Evolutionary conservation across 1,284 basidiomycete species (phyloP), one percentile per base, ranked within the genome.

Genomic region (Vanrija sp.): DNA sequence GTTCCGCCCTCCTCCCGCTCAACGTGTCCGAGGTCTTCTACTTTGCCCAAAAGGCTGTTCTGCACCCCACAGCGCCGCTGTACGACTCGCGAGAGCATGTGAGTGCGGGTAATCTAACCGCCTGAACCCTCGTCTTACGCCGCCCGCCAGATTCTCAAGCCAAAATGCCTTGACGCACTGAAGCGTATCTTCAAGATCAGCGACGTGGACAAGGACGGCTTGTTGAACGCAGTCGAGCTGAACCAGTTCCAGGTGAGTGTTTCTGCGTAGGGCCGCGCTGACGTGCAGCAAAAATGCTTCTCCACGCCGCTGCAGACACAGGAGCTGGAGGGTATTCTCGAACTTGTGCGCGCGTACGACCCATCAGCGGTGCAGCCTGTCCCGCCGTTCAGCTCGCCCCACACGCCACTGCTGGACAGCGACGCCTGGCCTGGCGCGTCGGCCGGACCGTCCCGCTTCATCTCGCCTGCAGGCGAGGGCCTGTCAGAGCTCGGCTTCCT

Each of bases 11-110:
- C 67, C 80, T 88, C 49, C 87, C 89, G 21, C 76, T 94, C 58
- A 98, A 98, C 77, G 88, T 98, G 49, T 94, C 92, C 29, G 95
- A 97, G 75, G 91, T 97, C n/a, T 96, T 98, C 79, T 98, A 96
- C 77, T 98, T 97, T 75, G 95, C 96, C 0, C 95, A 97, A 77
- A 98, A 97, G 73, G 96, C 96, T 6, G 96, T 98, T 25, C 80
- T 98, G 16, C 92, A 98, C 74, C 95, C 96, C 1, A 96, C 94
- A 6, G 95, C 96, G 7, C 95, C 95, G 5, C 79, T 98, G 23
- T 98, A 98, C 75, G 95, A 98, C 76, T 96, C 93, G 7, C 81
- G 93, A 70, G 90, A 96, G 68, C 95, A 98, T 78, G 89, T 91
- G 69, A 28, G 46, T 28, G 12, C 19, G 5, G 43, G n/a, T 34